phyloP scores from a whole-genome alignment of 164 flowering plant genomes.

The Annona cherimola region DNA sequence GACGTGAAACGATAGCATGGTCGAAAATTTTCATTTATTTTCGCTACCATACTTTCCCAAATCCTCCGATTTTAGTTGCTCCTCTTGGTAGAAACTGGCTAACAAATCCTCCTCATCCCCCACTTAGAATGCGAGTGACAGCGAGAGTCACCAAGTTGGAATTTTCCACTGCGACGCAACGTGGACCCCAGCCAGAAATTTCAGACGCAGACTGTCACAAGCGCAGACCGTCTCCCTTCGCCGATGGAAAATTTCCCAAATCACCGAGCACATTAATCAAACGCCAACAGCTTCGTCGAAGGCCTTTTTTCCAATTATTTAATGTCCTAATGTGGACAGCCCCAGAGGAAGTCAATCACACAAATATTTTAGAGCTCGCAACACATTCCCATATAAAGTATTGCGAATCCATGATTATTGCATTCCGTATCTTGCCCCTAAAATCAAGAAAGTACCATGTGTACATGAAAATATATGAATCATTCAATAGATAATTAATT shows the following conservation, averaged over 20 bases:
- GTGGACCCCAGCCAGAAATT: neutral
- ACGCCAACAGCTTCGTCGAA: neutral
- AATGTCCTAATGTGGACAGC: neutral
- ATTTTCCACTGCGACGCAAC: neutral
- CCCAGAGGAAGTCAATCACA: neutral
- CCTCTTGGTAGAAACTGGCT: neutral
- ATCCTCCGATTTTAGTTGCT: neutral
- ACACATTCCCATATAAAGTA: neutral
- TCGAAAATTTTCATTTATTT: too few relatives aligned
- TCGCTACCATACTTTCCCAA: too few relatives aligned
- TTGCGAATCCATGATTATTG: neutral
- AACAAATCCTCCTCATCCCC: neutral
- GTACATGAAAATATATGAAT: neutral
- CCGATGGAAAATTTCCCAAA: neutral
- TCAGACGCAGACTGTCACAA: neutral
- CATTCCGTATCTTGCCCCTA: neutral
- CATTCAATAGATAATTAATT: neutral
- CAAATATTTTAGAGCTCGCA: neutral
- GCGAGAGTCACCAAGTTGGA: neutral
- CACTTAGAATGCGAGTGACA: neutral
- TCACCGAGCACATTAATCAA: neutral
- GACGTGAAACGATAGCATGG: neutral
- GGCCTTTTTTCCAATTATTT: neutral
- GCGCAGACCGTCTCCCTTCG: neutral
- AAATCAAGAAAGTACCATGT: neutral